A percentile compares a stretch with the other conserved stretches of the same genome.
Conservation (phyloP, 1,284 basidiomycete species). For the Ganoderma lucidum region DNA sequence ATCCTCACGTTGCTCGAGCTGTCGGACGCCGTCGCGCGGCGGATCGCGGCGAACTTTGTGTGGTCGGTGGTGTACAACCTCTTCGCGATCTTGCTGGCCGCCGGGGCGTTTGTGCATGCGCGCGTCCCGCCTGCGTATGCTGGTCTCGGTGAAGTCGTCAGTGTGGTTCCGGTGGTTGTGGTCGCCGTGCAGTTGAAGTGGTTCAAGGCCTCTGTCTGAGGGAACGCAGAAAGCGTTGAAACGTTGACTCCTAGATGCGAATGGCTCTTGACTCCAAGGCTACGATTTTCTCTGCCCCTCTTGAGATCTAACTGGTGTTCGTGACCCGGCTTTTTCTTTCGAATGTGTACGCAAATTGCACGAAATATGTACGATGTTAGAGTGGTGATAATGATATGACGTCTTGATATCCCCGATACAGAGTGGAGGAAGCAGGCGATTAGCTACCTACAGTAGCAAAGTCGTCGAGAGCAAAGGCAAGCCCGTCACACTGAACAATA, state of each 20-base stretch:
- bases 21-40: constrained; percentile 49
- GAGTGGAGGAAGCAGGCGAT: neutral
- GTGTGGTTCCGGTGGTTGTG: constrained; percentile 50
- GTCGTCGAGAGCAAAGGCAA: neutral
- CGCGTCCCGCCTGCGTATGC: constrained; percentile 52
- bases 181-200: constrained; percentile 45
- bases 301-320: neutral
- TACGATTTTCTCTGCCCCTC: neutral
- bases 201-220: constrained; percentile 32
- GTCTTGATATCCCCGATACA: neutral
- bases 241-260: neutral
- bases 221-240: neutral
- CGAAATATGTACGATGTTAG: neutral
- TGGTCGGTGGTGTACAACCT: constrained; percentile 58
- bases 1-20: constrained; percentile 51
- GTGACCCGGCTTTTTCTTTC: neutral
- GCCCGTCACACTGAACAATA: neutral
- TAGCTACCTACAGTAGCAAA: neutral
- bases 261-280: neutral
- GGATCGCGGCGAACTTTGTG: constrained; percentile 52
- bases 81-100: constrained; percentile 56
- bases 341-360: neutral
- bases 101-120: constrained; percentile 54
- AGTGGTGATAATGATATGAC: neutral
- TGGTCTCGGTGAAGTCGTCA: constrained; percentile 52